Conservation (phyloP, 2,329 filamentous ascomycete genomes). For the Alternaria novae-zelandiae region DNA sequence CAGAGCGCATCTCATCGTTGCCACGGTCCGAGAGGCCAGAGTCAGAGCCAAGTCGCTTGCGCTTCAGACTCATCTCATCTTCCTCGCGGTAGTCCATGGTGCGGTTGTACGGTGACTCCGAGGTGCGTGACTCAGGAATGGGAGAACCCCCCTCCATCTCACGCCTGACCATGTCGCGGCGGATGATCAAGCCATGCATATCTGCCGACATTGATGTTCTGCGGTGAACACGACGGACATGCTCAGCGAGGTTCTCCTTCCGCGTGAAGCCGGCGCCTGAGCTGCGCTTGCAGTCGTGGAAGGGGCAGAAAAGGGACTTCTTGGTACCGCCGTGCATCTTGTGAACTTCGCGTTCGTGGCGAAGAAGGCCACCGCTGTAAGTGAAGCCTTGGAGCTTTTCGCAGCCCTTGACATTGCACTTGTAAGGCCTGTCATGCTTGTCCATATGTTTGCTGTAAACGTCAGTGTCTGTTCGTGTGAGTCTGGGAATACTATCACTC, state of each 20-base stretch:
- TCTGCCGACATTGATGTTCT: conserved; percentile 46
- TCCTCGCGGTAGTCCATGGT: conserved; percentile 31
- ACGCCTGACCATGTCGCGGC: conserved; percentile 27
- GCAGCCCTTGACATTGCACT: conserved; percentile 81
- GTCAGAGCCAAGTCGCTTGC: conserved; percentile 41
- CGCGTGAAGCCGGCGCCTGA: conserved; percentile 89
- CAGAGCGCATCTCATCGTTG: conserved; percentile 45
- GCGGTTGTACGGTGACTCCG: conserved; percentile 35
- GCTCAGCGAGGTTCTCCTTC: conserved; percentile 92
- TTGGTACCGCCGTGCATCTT: conserved; percentile 87
- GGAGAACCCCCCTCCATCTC: conserved; percentile 26
- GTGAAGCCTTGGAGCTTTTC: conserved; percentile 94
- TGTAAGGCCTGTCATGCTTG: conserved; percentile 93
- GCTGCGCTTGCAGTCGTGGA: conserved; percentile 86
- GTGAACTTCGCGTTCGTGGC: conserved; percentile 94
- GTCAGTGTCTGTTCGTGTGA: conserved; percentile 28
- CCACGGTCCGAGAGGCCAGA: conserved; percentile 29
- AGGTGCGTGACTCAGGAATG: conserved; percentile 29
- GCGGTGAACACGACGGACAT: conserved; percentile 84
- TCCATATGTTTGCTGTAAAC: conserved; percentile 89
- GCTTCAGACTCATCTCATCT: conserved; percentile 38
- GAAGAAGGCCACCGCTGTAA: conserved; percentile 86
- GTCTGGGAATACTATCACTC: conserved; percentile 52
- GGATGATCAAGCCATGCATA: conserved; percentile 41
- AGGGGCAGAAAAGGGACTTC: conserved; percentile 85